Evolutionary conservation across 306 rosid species (phyloP).

Genomic region (Senna tora): DNA sequence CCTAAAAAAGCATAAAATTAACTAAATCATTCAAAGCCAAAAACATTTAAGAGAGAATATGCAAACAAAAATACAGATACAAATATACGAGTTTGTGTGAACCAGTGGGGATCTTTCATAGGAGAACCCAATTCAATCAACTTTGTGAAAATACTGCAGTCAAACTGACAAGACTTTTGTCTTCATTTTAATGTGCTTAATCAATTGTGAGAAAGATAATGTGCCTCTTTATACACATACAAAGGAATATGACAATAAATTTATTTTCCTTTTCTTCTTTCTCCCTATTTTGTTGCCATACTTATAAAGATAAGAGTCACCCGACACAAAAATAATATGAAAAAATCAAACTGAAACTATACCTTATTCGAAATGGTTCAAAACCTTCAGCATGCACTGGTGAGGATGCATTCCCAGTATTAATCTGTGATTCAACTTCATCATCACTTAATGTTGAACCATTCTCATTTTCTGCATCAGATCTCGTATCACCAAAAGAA

Average conservation of each 20-base stretch:
- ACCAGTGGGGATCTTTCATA: neutral
- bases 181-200: neutral
- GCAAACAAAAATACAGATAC: neutral
- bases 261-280: neutral
- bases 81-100: neutral
- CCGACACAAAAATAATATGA: conserved; percentile 1
- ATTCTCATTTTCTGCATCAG: conserved; percentile 51
- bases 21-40: neutral
- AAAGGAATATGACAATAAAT: neutral
- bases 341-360: conserved; percentile 26
- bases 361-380: conserved; percentile 60
- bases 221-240: neutral
- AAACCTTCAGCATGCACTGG: conserved; percentile 41
- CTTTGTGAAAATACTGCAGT: conserved; percentile 7
- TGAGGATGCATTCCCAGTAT: conserved; percentile 34
- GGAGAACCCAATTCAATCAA: neutral
- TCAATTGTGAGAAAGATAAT: neutral
- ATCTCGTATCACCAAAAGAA: conserved; percentile 72
- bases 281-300: conserved; percentile 2
- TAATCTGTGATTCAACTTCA: conserved; percentile 58
- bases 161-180: neutral
- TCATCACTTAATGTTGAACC: conserved; percentile 45
- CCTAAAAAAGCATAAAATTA: neutral
- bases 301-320: conserved; percentile 25
- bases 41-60: neutral